These are phyloP conservation scores for Annulohypoxylon nitens DNA, from an alignment of 495 filamentous ascomycete genomes.

Conservation along the genomic window DNA sequence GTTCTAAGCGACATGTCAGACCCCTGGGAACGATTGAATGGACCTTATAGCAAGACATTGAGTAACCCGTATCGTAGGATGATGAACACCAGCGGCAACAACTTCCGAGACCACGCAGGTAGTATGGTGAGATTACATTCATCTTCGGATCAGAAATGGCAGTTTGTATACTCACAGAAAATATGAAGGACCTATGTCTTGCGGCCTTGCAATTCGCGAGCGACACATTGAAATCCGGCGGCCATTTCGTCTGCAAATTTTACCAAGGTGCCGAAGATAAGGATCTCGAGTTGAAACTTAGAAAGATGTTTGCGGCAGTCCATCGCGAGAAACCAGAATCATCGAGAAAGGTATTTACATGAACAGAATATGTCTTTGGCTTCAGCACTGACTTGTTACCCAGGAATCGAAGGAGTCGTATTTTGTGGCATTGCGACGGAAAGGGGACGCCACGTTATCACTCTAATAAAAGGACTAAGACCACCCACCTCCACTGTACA, in stretches of 20 bases:
- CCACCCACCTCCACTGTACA: slow-evolving; percentile 22
- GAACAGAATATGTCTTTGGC: not conserved
- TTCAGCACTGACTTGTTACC: slow-evolving; percentile 12
- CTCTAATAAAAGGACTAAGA: not conserved
- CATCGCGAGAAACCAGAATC: slow-evolving; percentile 89
- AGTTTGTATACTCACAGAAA: slow-evolving; percentile 19
- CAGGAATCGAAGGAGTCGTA: slow-evolving; percentile 93
- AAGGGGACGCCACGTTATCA: slow-evolving; percentile 54
- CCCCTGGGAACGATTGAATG: slow-evolving; percentile 86
- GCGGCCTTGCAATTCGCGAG: slow-evolving; percentile 85
- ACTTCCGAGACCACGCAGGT: slow-evolving; percentile 87
- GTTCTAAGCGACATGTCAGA: slow-evolving; percentile 98
- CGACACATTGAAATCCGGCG: slow-evolving; percentile 83
- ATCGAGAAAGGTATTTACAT: slow-evolving; percentile 79
- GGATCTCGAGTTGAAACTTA: slow-evolving; percentile 76
- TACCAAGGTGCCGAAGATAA: slow-evolving; percentile 92
- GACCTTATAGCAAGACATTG: slow-evolving; percentile 85
- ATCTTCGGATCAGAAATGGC: not conserved
- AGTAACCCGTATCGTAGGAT: slow-evolving; percentile 95
- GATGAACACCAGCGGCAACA: slow-evolving; percentile 96
- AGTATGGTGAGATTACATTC: slow-evolving; percentile 81
- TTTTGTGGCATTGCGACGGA: slow-evolving; percentile 81
- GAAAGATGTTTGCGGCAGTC: slow-evolving; percentile 80
- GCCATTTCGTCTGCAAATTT: slow-evolving; percentile 97
- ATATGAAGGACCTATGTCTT: slow-evolving; percentile 81